These are phyloP conservation scores for Euphorbia celastroides DNA, from an alignment of 441 rosid species.

Conservation along the genomic window DNA sequence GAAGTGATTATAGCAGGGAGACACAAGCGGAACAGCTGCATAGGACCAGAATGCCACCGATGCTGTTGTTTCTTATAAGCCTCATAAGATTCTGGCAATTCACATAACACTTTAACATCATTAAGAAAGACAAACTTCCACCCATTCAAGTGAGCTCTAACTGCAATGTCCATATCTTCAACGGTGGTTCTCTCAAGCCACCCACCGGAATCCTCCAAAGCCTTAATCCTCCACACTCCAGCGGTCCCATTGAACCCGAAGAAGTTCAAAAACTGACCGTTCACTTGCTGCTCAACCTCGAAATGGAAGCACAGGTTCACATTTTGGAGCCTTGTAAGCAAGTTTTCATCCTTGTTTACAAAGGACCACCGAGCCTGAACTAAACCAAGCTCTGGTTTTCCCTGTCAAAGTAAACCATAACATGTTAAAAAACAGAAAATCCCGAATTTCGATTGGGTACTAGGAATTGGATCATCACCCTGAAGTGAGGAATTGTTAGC, in stretches of 20 bases:
- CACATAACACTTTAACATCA: slow-evolving; percentile 78
- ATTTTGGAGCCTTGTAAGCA: slow-evolving; percentile 85
- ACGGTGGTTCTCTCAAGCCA: slow-evolving; percentile 96
- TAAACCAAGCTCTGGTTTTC: slow-evolving; percentile 72
- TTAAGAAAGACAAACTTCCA: slow-evolving; percentile 84
- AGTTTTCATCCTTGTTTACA: slow-evolving; percentile 88
- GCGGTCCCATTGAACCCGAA: slow-evolving; percentile 97
- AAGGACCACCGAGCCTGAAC: slow-evolving; percentile 95
- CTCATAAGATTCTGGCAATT: slow-evolving; percentile 87
- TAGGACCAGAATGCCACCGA: slow-evolving; percentile 97
- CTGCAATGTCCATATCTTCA: slow-evolving; percentile 96
- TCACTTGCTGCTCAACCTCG: slow-evolving; percentile 95
- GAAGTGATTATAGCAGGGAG: slow-evolving; percentile 69
- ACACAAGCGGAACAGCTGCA: slow-evolving; percentile 88
- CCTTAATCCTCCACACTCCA: slow-evolving; percentile 92
- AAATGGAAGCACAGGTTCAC: slow-evolving; percentile 85
- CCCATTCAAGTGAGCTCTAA: slow-evolving; percentile 79
- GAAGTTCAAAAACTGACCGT: slow-evolving; percentile 67
- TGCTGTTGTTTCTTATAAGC: slow-evolving; percentile 94
- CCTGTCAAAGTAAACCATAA: slow-evolving; percentile 38
- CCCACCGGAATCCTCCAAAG: slow-evolving; percentile 84
- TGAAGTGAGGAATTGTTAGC: slow-evolving; percentile 59
- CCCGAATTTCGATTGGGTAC: background rate
- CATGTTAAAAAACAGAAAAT: slow-evolving; percentile 4
- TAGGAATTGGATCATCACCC: slow-evolving; percentile 32